These are phyloP conservation scores for Nitzschia putrida DNA, from an alignment of 108 stramenopile genomes.

Conservation along the genomic window DNA sequence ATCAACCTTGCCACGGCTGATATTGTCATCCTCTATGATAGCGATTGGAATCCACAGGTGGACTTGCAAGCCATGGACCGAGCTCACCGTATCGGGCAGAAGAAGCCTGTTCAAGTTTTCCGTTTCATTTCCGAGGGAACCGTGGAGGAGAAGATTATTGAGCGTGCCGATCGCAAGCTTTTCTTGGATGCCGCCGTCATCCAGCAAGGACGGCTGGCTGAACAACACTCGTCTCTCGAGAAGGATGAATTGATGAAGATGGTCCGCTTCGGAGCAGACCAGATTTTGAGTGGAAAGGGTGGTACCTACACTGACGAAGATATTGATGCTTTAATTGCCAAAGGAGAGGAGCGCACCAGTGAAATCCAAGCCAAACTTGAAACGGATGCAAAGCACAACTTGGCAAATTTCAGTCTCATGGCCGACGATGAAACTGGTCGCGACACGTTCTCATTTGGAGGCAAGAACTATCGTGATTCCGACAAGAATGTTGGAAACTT, in stretches of 20 bases:
- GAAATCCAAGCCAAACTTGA: constrained; percentile 87
- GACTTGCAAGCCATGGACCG: constrained; percentile 97
- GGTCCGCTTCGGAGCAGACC: constrained; percentile 98
- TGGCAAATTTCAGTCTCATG: constrained; percentile 90
- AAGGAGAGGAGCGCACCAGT: constrained; percentile 89
- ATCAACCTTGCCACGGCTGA: constrained; percentile 98
- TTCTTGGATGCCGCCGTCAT: constrained; percentile 99
- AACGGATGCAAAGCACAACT: constrained; percentile 94
- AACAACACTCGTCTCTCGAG: constrained; percentile 83
- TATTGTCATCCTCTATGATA: constrained; percentile 97
- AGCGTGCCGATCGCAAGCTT: constrained; percentile 97
- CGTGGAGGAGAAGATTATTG: constrained; percentile 98
- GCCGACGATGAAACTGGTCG: constrained; percentile 78
- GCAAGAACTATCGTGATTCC: constrained; percentile 85
- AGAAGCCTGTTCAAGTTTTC: constrained; percentile 97
- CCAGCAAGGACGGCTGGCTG: constrained; percentile 94
- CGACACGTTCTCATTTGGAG: constrained; percentile 89
- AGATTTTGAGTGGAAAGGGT: constrained; percentile 86
- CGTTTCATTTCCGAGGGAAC: constrained; percentile 96
- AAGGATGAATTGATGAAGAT: constrained; percentile 97
- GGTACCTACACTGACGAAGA: constrained; percentile 93
- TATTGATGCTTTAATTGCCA: constrained; percentile 95
- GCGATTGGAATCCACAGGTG: constrained; percentile 68
- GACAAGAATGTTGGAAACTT: constrained; percentile 75
- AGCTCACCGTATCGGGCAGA: constrained; percentile 96